Conservation (phyloP, 495 filamentous ascomycete species). For the Penicilliopsis zonata region DNA sequence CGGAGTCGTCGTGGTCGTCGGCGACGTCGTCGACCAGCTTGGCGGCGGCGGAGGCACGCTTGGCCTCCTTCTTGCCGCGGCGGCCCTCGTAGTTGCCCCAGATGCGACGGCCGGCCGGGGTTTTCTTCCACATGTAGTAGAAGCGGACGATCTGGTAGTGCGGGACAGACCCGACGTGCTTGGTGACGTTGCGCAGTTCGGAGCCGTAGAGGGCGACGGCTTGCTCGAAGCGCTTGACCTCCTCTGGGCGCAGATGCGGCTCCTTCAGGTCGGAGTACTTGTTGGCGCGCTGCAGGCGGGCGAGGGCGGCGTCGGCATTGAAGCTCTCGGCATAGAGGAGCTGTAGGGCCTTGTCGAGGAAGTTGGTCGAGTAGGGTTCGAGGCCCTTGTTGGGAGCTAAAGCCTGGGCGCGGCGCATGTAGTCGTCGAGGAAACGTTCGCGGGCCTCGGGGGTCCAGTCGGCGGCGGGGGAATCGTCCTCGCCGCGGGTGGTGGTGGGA, state of each 20-base stretch:
- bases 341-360: slow-evolving; percentile 75
- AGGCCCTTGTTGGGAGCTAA: slow-evolving; percentile 53
- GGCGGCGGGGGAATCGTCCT: slow-evolving; percentile 31
- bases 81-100: slow-evolving; percentile 83
- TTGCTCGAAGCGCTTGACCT: slow-evolving; percentile 85
- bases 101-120: slow-evolving; percentile 66
- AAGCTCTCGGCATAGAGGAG: slow-evolving; percentile 61
- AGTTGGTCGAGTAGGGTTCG: slow-evolving; percentile 63
- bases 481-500: slow-evolving; percentile 32
- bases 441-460: slow-evolving; percentile 27
- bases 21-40: slow-evolving; percentile 87
- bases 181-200: slow-evolving; percentile 71
- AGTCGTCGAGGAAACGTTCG: slow-evolving; percentile 54
- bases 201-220: slow-evolving; percentile 85
- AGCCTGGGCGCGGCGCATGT: slow-evolving; percentile 54
- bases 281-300: slow-evolving; percentile 50
- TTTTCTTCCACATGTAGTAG: slow-evolving; percentile 99
- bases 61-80: slow-evolving; percentile 77
- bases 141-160: slow-evolving; percentile 74
- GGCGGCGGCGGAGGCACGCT: slow-evolving; percentile 40
- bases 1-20: slow-evolving; percentile 88
- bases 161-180: slow-evolving; percentile 63
- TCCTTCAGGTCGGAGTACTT: slow-evolving; percentile 72
- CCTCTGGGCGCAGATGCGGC: slow-evolving; percentile 64
- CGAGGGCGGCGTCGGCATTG: slow-evolving; percentile 59